A percentile compares a stretch with the other conserved stretches of the same genome.
Evolutionary conservation across 129 eudicot species (phyloP).

Genomic region (Tagetes erecta): DNA sequence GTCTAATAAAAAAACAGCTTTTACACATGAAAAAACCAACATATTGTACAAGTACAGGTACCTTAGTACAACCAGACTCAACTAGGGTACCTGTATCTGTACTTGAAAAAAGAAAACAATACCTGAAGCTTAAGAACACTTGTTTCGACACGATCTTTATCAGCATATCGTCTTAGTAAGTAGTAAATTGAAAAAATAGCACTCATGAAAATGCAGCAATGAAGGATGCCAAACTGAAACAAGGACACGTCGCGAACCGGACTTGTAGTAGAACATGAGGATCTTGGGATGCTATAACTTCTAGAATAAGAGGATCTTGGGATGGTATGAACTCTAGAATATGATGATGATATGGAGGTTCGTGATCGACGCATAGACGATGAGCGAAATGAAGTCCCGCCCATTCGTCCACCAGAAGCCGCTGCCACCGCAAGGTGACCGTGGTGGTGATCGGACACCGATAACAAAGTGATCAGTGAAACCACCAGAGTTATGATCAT

Average conservation of each 20-base stretch:
- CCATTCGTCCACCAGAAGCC: slow-evolving; percentile 7
- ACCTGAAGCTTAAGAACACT: slow-evolving; percentile 19
- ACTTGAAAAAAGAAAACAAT: not conserved
- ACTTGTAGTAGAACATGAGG: not conserved
- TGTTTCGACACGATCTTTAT: not conserved
- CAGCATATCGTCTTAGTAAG: not conserved
- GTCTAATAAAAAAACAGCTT: too few relatives aligned
- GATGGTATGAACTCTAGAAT: not conserved
- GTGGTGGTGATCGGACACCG: slow-evolving; percentile 2
- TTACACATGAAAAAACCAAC: too few relatives aligned
- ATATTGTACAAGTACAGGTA: too few relatives aligned
- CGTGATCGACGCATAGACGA: not conserved
- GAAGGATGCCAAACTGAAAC: not conserved
- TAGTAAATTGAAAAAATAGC: not conserved
- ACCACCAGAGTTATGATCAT: not conserved
- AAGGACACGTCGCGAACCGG: not conserved
- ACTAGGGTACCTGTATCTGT: too few relatives aligned
- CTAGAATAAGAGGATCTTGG: not conserved
- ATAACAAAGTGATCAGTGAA: not conserved
- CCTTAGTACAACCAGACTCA: too few relatives aligned
- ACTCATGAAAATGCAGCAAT: not conserved
- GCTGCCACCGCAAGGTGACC: not conserved
- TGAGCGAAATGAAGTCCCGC: not conserved
- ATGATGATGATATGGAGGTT: not conserved
- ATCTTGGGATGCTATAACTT: not conserved